These are phyloP conservation scores for Rhizoclosmatium globosum DNA, from an alignment of 192 early-diverging fungal species.

Conservation along the genomic window DNA sequence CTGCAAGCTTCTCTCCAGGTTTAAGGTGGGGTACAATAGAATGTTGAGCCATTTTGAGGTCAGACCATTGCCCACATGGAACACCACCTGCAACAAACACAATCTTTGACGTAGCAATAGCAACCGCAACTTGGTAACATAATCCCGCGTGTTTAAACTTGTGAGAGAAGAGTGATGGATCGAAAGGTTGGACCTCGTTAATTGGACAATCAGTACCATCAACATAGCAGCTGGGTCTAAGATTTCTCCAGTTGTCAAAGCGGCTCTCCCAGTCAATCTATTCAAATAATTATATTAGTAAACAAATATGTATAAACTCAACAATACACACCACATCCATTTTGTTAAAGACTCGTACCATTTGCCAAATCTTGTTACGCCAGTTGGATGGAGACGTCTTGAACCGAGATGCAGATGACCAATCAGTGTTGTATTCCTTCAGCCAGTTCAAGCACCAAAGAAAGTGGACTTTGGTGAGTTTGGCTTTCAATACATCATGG, in stretches of 20 bases:
- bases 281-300: not conserved
- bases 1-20: slow-evolving; percentile 2
- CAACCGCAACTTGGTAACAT: not conserved
- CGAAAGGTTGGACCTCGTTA: not conserved
- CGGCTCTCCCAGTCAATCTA: slow-evolving; percentile 1
- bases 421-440: not conserved
- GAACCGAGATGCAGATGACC: not conserved
- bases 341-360: not conserved
- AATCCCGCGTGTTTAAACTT: slow-evolving; percentile 15
- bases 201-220: slow-evolving; percentile 1
- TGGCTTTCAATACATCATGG: not conserved
- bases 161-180: not conserved
- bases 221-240: slow-evolving; percentile 1
- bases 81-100: not conserved
- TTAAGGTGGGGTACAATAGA: not conserved
- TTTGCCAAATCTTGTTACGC: not conserved
- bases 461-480: slow-evolving; percentile 4
- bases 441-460: slow-evolving; percentile 10
- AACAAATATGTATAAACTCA: not conserved
- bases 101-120: not conserved
- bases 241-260: not conserved
- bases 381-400: not conserved
- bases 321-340: not conserved
- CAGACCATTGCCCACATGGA: not conserved
- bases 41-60: not conserved